phyloP scores from a whole-genome alignment of 495 filamentous ascomycete species.

The Penicillium coffeae region DNA sequence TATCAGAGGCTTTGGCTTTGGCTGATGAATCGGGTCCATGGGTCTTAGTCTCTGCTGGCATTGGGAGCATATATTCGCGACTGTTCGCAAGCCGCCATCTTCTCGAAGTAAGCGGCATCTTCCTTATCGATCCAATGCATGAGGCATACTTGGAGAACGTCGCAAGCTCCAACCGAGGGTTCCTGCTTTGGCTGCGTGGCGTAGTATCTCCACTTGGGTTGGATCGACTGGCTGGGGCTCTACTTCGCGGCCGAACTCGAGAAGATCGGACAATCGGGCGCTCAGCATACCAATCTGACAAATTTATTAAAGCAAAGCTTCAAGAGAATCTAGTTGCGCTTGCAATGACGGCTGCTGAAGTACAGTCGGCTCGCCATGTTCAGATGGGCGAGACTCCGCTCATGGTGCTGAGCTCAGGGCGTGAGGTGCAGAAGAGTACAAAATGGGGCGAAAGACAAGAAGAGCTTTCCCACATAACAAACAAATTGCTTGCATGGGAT shows the following conservation, averaged over 20 bases:
- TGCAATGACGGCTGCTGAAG: slow-evolving; percentile 75
- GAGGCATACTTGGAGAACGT: slow-evolving; percentile 72
- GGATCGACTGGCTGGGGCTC: slow-evolving; percentile 68
- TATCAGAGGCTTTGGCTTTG: slow-evolving; percentile 76
- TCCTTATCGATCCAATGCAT: slow-evolving; percentile 83
- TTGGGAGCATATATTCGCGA: slow-evolving; percentile 81
- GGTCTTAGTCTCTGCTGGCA: slow-evolving; percentile 66
- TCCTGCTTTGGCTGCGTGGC: slow-evolving; percentile 79
- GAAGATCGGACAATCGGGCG: slow-evolving; percentile 80
- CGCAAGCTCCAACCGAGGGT: slow-evolving; percentile 65
- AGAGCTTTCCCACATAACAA: slow-evolving; percentile 74
- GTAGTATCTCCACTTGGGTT: slow-evolving; percentile 81
- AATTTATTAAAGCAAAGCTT: slow-evolving; percentile 80
- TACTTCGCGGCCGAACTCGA: slow-evolving; percentile 74
- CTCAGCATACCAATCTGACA: slow-evolving; percentile 71
- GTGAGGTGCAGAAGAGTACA: slow-evolving; percentile 49
- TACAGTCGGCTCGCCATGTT: slow-evolving; percentile 69
- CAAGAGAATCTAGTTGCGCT: slow-evolving; percentile 89
- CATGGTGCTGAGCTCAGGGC: slow-evolving; percentile 77
- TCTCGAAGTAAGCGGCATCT: slow-evolving; percentile 65
- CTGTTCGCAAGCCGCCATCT: slow-evolving; percentile 82
- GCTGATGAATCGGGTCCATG: slow-evolving; percentile 84
- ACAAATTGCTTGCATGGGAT: slow-evolving; percentile 78
- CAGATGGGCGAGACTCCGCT: slow-evolving; percentile 70
- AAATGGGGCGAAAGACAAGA: slow-evolving; percentile 78